These are phyloP conservation scores for Knoxdaviesia proteae DNA, from an alignment of 2,329 filamentous ascomycete species.

Conservation along the genomic window DNA sequence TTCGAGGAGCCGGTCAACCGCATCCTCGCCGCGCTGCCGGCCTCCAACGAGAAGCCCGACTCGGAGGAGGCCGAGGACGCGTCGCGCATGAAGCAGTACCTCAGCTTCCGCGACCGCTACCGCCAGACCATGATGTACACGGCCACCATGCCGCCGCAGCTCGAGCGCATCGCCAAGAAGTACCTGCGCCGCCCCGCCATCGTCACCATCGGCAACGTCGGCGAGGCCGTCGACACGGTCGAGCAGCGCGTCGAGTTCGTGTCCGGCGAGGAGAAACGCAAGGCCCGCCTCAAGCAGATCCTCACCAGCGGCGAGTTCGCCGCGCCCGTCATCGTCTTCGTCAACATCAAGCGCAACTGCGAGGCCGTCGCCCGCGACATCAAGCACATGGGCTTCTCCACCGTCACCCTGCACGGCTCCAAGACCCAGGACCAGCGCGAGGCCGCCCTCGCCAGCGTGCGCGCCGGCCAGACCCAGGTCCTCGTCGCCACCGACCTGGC, in stretches of 20 bases:
- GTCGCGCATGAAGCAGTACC: constrained; percentile 59
- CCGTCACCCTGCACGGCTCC: constrained; percentile 79
- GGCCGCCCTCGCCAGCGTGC: constrained; percentile 68
- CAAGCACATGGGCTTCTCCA: constrained; percentile 77
- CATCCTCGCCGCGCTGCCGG: constrained; percentile 83
- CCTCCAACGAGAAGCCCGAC: constrained; percentile 88
- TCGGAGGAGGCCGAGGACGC: constrained; percentile 77
- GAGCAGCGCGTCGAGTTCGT: constrained; percentile 93
- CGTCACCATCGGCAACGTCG: constrained; percentile 82
- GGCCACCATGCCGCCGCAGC: constrained; percentile 81
- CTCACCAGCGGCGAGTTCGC: constrained; percentile 60
- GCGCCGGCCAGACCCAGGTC: constrained; percentile 61
- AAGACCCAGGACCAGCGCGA: constrained; percentile 98
- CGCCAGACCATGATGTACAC: constrained; percentile 99
- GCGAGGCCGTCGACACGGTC: constrained; percentile 92
- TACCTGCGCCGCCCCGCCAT: constrained; percentile 85
- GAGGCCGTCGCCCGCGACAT: constrained; percentile 88
- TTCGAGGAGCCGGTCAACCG: constrained; percentile 97
- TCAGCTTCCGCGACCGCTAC: constrained; percentile 61
- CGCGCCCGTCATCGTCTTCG: constrained; percentile 92
- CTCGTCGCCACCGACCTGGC: constrained; percentile 91
- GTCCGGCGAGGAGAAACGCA: constrained; percentile 78
- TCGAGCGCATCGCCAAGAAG: constrained; percentile 92
- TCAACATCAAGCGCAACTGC: constrained; percentile 99
- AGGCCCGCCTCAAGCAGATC: constrained; percentile 88